Base-by-base conservation (phyloP, 345 rosid species). In the Citrus australasica region DNA sequence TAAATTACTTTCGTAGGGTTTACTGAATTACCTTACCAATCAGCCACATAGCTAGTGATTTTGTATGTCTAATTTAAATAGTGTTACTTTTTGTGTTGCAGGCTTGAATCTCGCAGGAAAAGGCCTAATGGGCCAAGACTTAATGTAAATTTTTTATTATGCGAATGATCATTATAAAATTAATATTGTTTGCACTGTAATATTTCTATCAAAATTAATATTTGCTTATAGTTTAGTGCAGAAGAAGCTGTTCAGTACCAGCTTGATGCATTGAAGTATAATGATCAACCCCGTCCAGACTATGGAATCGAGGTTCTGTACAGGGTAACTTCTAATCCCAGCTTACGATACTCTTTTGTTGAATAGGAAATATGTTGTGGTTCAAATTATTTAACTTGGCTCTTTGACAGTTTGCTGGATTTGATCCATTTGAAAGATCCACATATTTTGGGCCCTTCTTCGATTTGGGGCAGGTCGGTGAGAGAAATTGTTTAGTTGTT, bases 281-380 rank as follows among this genome's bases (percentile, higher is more conserved):
- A 95, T 73, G 93, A 92, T 40, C 93, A 93, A 82, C 98, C 93
- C 51, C 96, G 92, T 42, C 87, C 76, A 74, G 99, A 95, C 81
- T 92, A 95, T 79, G 98, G 98, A 37, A 86, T 93, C 0, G 98
- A 95, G 83, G 99, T 95, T 67, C 84, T 95, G 98, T 95, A 93
- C 70, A 76, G 97, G 94, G 99, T 93, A 91, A 80, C 24, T 74
- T 55, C 62, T 11, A 37, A 30, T 32, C 56, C 19, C 42, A 16
- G 14, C 1, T 48, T 32, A 6, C 35, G 11, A 25, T 40, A 28
- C 38, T 60, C 27, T 11, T 30, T 46, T 58, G n/a, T 2, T 74
- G 30, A 30, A 33, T 56, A 22, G 27, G 53, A 19, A 27, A 48
- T 38, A 37, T 32, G 21, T 68, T 56, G 48, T 33, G 78, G 7